These are phyloP conservation scores for Kalaharituber pfeilii DNA, from an alignment of 2,329 filamentous ascomycete species.

Conservation along the genomic window DNA sequence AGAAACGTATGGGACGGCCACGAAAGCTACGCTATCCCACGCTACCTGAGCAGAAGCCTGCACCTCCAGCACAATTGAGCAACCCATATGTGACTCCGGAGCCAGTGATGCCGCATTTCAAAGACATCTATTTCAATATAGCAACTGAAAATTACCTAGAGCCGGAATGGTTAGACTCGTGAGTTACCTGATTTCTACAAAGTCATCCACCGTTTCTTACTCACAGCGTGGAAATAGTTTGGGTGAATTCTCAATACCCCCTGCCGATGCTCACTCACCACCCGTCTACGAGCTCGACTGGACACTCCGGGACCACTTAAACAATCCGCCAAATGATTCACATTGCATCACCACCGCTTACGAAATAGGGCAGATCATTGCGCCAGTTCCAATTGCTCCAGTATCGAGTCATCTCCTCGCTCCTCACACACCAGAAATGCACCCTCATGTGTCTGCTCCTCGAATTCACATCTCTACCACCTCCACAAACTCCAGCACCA, in stretches of 20 bases:
- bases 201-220: background rate
- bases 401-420: background rate
- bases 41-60: constrained; percentile 1
- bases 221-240: background rate
- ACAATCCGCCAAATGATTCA: background rate
- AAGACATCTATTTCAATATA: background rate
- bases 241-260: background rate
- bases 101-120: background rate
- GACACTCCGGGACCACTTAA: background rate
- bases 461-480: background rate
- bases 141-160: background rate
- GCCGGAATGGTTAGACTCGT: constrained; percentile 9
- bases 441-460: background rate
- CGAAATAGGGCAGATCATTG: background rate
- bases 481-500: background rate
- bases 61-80: background rate
- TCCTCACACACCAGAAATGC: background rate
- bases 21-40: constrained; percentile 35
- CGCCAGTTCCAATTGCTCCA: background rate
- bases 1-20: constrained; percentile 50
- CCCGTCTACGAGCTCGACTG: background rate
- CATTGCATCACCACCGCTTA: constrained; percentile 10
- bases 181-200: background rate
- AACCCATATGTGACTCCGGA: background rate
- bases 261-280: background rate